phyloP scores from a whole-genome alignment of 306 rosid genomes.

The Ziziphus jujuba region DNA sequence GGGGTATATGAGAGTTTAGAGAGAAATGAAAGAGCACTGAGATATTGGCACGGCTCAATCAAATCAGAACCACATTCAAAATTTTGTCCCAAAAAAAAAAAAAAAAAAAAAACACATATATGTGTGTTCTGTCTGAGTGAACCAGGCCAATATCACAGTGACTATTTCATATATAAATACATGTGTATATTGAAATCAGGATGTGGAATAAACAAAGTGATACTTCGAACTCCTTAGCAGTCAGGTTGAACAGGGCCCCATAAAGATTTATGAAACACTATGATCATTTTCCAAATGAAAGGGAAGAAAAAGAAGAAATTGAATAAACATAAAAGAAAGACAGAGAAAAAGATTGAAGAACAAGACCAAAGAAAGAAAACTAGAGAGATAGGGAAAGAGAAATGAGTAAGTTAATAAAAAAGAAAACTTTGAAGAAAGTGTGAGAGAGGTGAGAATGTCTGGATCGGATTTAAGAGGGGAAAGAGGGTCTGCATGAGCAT shows the following conservation, averaged over 20 bases:
- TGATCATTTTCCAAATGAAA: neutral
- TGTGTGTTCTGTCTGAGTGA: conserved; percentile 48
- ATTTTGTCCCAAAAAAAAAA: neutral
- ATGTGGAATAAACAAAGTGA: no score
- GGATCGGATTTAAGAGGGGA: conserved; percentile 34
- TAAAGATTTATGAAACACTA: no score
- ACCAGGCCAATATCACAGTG: conserved; percentile 75
- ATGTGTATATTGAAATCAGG: no score
- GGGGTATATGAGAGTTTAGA: neutral
- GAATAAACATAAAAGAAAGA: neutral
- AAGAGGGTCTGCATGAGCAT: conserved; percentile 42
- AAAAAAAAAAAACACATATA: no score
- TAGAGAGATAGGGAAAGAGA: neutral
- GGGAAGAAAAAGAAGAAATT: conserved; percentile 6
- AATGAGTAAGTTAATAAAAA: no score
- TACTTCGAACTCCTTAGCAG: no score
- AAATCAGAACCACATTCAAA: conserved; percentile 17
- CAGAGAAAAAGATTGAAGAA: neutral
- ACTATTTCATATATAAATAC: conserved; percentile 33
- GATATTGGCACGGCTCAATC: conserved; percentile 93
- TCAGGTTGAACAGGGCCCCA: no score
- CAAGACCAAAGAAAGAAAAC: neutral
- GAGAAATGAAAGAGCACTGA: conserved; percentile 47
- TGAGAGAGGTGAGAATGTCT: conserved; percentile 39
- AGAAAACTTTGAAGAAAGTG: conserved; percentile 23